phyloP scores from a whole-genome alignment of 176 grass and related monocot genomes.

The Saccharum officinarum region DNA sequence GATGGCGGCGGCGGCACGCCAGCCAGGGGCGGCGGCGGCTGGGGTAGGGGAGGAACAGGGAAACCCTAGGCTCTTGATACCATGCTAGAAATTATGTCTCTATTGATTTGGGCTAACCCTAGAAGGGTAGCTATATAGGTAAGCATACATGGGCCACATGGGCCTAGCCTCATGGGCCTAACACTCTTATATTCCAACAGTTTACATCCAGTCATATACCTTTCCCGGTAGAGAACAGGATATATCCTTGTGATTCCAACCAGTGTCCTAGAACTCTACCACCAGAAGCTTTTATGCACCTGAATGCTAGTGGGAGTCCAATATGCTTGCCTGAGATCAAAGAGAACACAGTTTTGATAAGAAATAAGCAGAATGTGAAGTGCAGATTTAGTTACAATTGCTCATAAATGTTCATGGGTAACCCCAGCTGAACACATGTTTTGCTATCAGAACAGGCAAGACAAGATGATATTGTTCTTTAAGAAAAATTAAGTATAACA shows the following conservation, averaged over 20 bases:
- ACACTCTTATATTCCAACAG: too few species aligned
- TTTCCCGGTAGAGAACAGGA: constrained; percentile 85
- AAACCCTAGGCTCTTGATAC: too few species aligned
- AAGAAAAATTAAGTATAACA: constrained; percentile 13
- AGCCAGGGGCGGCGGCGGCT: too few species aligned
- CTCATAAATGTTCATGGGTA: background rate
- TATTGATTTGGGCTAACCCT: too few species aligned
- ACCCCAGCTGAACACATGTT: constrained; percentile 14
- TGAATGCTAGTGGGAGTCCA: constrained; percentile 78
- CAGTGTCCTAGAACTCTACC: constrained; percentile 78
- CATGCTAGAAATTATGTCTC: too few species aligned
- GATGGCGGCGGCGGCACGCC: too few species aligned
- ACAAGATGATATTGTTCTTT: background rate
- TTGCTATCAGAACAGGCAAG: background rate
- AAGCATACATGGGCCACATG: too few species aligned
- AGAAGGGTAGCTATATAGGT: too few species aligned
- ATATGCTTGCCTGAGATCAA: constrained; percentile 66
- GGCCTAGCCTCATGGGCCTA: too few species aligned
- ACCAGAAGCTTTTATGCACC: constrained; percentile 76
- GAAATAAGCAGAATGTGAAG: constrained; percentile 8
- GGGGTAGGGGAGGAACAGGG: too few species aligned
- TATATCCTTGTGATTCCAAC: constrained; percentile 83
- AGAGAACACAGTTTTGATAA: constrained; percentile 28
- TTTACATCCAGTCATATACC: constrained; percentile 52
- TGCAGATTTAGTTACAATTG: background rate